These are phyloP conservation scores for Paraleonurus japonicus DNA, from an alignment of 257 asterid species.

Conservation along the genomic window DNA sequence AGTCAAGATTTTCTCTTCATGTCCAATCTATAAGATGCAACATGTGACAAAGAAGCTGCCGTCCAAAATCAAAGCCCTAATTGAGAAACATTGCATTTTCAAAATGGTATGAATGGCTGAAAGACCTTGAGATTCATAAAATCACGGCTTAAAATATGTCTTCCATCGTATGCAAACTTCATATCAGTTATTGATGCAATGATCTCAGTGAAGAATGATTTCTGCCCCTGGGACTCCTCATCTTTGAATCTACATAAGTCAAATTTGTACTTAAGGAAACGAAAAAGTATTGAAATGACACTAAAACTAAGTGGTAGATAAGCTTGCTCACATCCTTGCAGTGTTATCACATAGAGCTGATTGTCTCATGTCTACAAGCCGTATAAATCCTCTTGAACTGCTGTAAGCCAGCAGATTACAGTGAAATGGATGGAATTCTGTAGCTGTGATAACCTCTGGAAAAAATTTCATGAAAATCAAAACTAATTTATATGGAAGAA, in stretches of 20 bases:
- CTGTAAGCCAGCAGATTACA: conserved; percentile 79
- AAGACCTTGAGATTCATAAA: conserved; percentile 71
- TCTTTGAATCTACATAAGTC: conserved; percentile 54
- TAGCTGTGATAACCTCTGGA: conserved; percentile 77
- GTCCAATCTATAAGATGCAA: conserved; percentile 14
- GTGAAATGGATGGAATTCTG: conserved; percentile 75
- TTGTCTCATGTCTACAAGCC: conserved; percentile 75
- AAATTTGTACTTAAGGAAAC: conserved; percentile 13
- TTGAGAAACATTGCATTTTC: conserved; percentile 6
- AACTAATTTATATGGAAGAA: conserved; percentile 24
- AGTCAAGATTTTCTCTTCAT: conserved; percentile 1
- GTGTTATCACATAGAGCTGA: conserved; percentile 72
- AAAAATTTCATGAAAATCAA: conserved; percentile 24
- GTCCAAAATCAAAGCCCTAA: conserved; percentile 11
- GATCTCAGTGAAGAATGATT: conserved; percentile 78
- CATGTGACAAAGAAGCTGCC: conserved; percentile 15
- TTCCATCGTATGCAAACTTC: conserved; percentile 76
- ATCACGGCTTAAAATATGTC: conserved; percentile 72
- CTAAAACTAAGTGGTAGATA: not conserved
- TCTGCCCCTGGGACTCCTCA: conserved; percentile 49
- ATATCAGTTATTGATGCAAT: conserved; percentile 67
- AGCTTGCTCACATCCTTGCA: conserved; percentile 59
- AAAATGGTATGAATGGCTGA: conserved; percentile 22
- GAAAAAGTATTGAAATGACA: not conserved
- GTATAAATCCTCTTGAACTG: conserved; percentile 77